phyloP scores from a whole-genome alignment of 2,329 filamentous ascomycete genomes.

The Penicillium brasilianum region DNA sequence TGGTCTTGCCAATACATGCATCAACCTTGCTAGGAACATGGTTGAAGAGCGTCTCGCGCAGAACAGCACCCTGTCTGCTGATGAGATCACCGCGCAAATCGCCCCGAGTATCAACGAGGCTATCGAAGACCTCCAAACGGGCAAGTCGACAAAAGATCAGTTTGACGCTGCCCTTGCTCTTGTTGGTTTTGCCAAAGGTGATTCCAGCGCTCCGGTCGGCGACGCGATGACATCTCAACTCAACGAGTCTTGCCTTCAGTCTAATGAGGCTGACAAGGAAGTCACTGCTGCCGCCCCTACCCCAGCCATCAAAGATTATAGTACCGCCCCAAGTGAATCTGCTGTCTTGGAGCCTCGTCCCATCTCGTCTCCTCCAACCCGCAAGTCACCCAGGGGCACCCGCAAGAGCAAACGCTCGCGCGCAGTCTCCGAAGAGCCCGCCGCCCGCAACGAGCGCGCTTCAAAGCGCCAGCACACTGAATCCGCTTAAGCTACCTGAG shows the following conservation, averaged over 20 bases:
- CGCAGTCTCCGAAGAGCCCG: slow-evolving; percentile 14
- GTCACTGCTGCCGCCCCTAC: slow-evolving; percentile 3
- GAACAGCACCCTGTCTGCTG: not conserved
- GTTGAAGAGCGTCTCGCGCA: slow-evolving; percentile 16
- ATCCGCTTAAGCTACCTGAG: slow-evolving; percentile 16
- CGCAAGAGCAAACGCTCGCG: slow-evolving; percentile 22
- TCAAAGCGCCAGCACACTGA: slow-evolving; percentile 23
- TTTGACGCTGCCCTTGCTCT: slow-evolving; percentile 25
- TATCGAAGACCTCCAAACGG: slow-evolving; percentile 14
- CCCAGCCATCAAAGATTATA: slow-evolving; percentile 5
- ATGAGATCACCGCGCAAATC: slow-evolving; percentile 7
- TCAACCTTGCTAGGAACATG: slow-evolving; percentile 16
- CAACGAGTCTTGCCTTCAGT: not conserved
- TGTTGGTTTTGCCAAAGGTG: slow-evolving; percentile 18
- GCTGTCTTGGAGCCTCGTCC: slow-evolving; percentile 14
- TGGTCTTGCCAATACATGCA: slow-evolving; percentile 17
- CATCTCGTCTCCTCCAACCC: slow-evolving; percentile 8
- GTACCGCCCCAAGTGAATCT: slow-evolving; percentile 12
- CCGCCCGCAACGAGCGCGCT: slow-evolving; percentile 15
- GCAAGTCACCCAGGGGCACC: slow-evolving; percentile 8
- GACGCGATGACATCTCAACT: too few species aligned
- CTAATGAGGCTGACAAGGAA: not conserved
- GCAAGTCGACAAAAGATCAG: slow-evolving; percentile 9
- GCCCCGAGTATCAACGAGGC: slow-evolving; percentile 8
- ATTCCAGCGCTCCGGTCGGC: not conserved